phyloP scores from a whole-genome alignment of 805 yeast species.

The Saccharomycopsis malanga region DNA sequence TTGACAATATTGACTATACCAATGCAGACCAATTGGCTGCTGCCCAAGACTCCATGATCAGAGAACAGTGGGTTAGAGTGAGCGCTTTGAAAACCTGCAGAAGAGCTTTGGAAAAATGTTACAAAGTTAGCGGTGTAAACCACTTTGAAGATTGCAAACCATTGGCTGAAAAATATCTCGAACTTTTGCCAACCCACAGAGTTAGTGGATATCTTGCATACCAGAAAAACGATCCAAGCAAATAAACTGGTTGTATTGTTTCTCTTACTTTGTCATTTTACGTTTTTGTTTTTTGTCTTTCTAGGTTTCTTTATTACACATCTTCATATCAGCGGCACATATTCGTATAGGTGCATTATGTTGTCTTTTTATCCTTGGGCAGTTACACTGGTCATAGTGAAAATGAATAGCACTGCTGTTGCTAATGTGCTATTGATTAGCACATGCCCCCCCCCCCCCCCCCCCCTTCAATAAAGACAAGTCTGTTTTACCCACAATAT shows the following conservation, averaged over 20 bases:
- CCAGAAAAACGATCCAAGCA: slow-evolving; percentile 82
- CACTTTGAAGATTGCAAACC: slow-evolving; percentile 76
- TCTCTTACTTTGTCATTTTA: neutral
- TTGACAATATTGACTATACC: slow-evolving; percentile 74
- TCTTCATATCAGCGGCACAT: no score
- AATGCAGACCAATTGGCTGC: slow-evolving; percentile 52
- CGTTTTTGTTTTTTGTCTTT: neutral
- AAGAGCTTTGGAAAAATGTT: slow-evolving; percentile 70
- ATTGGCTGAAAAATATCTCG: slow-evolving; percentile 66
- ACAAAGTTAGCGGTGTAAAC: slow-evolving; percentile 53
- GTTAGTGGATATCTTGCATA: slow-evolving; percentile 74
- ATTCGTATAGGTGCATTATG: no score
- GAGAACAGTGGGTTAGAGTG: slow-evolving; percentile 74
- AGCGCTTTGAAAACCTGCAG: slow-evolving; percentile 62
- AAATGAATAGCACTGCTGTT: no score
- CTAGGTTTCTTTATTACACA: no score
- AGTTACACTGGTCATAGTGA: no score
- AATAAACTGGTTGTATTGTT: slow-evolving; percentile 31
- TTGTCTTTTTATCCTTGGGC: no score
- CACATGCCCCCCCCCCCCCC: no score
- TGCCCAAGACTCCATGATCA: slow-evolving; percentile 71
- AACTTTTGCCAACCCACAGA: slow-evolving; percentile 63
- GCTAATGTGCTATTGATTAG: no score
- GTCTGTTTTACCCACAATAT: no score
- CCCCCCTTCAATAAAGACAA: no score